Percentiles rank a stretch among this genome's conserved stretches.
Conservation (phyloP, 768 basidiomycete genomes). For the Dacryopinax spathularia region DNA sequence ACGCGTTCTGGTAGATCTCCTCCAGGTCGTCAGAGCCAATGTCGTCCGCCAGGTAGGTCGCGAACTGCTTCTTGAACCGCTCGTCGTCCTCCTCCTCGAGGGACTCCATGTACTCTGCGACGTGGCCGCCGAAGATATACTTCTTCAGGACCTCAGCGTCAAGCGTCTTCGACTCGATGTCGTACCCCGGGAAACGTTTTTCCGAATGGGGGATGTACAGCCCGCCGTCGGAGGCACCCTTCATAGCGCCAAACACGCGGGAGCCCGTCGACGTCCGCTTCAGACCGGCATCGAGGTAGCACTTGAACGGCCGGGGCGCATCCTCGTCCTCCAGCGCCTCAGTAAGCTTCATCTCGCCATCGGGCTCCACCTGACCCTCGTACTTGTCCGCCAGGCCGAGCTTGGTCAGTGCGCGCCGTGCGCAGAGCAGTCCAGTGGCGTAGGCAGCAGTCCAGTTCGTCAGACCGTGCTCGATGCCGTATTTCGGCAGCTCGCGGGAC, state of each 20-base stretch:
- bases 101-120: conserved; percentile 99
- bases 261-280: conserved; percentile 95
- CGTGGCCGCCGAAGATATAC: conserved; percentile 95
- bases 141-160: conserved; percentile 91
- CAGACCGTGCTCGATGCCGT: conserved; percentile 94
- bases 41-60: conserved; percentile 88
- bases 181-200: conserved; percentile 96
- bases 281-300: conserved; percentile 95
- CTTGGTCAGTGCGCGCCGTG: conserved; percentile 88
- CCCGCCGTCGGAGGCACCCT: conserved; percentile 95
- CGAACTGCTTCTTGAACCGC: conserved; percentile 97
- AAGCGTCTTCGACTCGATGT: conserved; percentile 80
- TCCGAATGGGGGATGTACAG: conserved; percentile 96
- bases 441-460: conserved; percentile 99
- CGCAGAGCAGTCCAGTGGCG: conserved; percentile 88
- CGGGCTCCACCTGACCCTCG: conserved; percentile 81
- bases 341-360: conserved; percentile 71
- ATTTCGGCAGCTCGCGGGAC: conserved; percentile 83
- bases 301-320: conserved; percentile 96
- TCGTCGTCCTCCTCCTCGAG: conserved; percentile 99
- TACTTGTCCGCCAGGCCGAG: conserved; percentile 97
- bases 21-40: conserved; percentile 94
- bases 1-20: conserved; percentile 84
- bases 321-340: conserved; percentile 81
- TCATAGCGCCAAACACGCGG: conserved; percentile 95